phyloP scores from a whole-genome alignment of 2,329 filamentous ascomycete species.

The Aspergillus awamori region DNA sequence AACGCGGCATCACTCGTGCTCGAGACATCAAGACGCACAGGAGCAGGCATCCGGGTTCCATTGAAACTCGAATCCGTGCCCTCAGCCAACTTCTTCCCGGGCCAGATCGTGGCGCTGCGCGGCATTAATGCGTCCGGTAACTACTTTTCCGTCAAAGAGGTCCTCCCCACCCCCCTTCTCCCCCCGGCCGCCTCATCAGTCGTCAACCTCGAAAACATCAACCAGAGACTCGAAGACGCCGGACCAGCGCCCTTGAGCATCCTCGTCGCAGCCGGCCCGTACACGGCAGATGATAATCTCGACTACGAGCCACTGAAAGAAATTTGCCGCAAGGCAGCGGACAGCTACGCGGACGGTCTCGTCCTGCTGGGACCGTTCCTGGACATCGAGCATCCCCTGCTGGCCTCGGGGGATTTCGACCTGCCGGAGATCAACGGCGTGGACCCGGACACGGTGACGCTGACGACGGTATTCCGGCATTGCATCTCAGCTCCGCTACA shows the following conservation, averaged over 20 bases:
- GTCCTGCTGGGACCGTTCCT: constrained; percentile 86
- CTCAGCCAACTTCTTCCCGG: constrained; percentile 85
- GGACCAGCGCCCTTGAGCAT: constrained; percentile 73
- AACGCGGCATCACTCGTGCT: constrained; percentile 84
- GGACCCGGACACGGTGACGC: constrained; percentile 76
- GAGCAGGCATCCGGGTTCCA: constrained; percentile 79
- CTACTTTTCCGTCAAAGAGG: constrained; percentile 77
- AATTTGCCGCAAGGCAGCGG: constrained; percentile 75
- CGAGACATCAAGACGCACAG: constrained; percentile 82
- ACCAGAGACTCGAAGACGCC: constrained; percentile 67
- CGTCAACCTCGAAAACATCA: constrained; percentile 66
- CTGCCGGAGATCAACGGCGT: constrained; percentile 67
- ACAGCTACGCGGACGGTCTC: constrained; percentile 74
- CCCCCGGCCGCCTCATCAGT: constrained; percentile 72
- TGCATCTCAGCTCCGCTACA: constrained; percentile 75
- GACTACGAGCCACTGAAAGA: constrained; percentile 85
- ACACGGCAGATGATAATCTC: constrained; percentile 88
- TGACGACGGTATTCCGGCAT: constrained; percentile 80
- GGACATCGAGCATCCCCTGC: constrained; percentile 84
- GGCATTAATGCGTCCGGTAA: constrained; percentile 86
- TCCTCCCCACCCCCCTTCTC: constrained; percentile 74
- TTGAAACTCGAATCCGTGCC: constrained; percentile 72
- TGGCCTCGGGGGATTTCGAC: constrained; percentile 79
- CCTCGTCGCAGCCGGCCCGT: constrained; percentile 81
- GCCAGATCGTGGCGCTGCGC: constrained; percentile 84